Evolutionary conservation across 345 rosid species (phyloP), one percentile per base, ranked within the genome.

Genomic region (Barbarea vulgaris): DNA sequence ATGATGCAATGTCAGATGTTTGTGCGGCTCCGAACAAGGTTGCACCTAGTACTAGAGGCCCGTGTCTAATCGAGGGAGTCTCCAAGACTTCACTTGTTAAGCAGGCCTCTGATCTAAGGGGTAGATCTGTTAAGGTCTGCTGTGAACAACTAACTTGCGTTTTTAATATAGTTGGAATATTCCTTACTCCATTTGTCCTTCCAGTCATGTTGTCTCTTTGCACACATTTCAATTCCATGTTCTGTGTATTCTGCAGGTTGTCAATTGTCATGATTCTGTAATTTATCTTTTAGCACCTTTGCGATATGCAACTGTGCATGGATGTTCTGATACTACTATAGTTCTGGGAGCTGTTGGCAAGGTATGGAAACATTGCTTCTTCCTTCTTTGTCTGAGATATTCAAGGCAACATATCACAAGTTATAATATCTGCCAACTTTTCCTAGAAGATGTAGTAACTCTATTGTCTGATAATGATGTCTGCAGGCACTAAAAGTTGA

Each of bases 301-400:
- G 80, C 87, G 94, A 85, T 91, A 93, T 79, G 93, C 91, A 44
- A 93, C 97, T 14, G 65, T 96, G 55, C 91, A 96, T 77, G 99
- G 99, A 80, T 93, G 97, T 84, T 96, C 99, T 53, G 99, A 93
- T 80, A 77, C 98, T 52, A 96, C 99, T 54, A 87, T 96, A 75
- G 87, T 96, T 81, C 85, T 96, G 75, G 99, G 99, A 83, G 98
- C 99, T 64, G 95, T 91, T 77, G 99, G 99, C 83, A 96, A 96
- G 99, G 99, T 96, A 84, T 69, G 62, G 30, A 42, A 27, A 56
- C 61, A 39, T 67, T 48, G 10, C 46, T 73, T 3, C 47, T 51
- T 53, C 57, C 56, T 13, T 17, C 64, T 60, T 46, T 55, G 10
- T 6, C 3, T 15, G 63, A 39, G 51, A 57, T 34, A 9, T 13